Evolutionary conservation across 805 yeast species (phyloP).

Genomic region (Metschnikowia reukaufii): DNA sequence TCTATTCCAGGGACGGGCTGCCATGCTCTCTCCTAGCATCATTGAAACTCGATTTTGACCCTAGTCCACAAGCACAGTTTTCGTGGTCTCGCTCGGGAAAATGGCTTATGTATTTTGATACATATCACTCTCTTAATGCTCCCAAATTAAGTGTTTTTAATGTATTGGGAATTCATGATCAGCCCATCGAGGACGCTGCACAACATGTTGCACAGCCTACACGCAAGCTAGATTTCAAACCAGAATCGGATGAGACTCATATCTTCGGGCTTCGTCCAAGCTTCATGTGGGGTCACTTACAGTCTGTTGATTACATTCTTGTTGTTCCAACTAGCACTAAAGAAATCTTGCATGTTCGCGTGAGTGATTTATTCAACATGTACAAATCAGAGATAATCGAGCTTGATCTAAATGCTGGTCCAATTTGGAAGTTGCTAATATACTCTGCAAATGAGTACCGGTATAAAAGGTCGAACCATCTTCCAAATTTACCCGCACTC

Average conservation of each 20-base stretch:
- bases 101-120: slow-evolving; percentile 34
- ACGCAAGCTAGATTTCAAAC: background rate
- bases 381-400: background rate
- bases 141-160: slow-evolving; percentile 29
- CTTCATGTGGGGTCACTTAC: slow-evolving; percentile 7
- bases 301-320: slow-evolving; percentile 5
- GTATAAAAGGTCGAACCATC: background rate
- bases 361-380: slow-evolving; percentile 4
- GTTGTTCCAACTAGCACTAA: slow-evolving; percentile 4
- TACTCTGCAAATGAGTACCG: background rate
- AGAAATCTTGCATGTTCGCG: slow-evolving; percentile 1
- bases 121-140: slow-evolving; percentile 26
- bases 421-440: slow-evolving; percentile 2
- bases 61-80: slow-evolving; percentile 15
- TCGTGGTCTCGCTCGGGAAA: slow-evolving; percentile 36
- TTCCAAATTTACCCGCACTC: background rate
- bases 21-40: slow-evolving; percentile 25
- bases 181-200: background rate
- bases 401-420: slow-evolving; percentile 1
- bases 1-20: slow-evolving; percentile 32
- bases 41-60: slow-evolving; percentile 24
- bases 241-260: background rate
- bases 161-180: slow-evolving; percentile 25
- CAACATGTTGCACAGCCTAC: slow-evolving; percentile 11
- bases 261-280: slow-evolving; percentile 1